Evolutionary conservation across 129 eudicot species (phyloP).

Genomic region (Lactuca sativa): DNA sequence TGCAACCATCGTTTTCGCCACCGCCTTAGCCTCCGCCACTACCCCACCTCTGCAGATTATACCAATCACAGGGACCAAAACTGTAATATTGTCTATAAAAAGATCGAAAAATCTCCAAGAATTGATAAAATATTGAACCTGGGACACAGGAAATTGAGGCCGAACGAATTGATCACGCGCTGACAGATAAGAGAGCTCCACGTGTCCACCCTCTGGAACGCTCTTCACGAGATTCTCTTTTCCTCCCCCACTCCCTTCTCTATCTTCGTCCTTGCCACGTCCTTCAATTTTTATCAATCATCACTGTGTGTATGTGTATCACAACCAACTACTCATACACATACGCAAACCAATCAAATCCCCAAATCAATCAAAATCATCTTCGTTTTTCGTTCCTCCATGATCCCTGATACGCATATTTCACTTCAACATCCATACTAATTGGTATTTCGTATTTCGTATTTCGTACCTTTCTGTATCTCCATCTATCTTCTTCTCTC

Average conservation of each 20-base stretch:
- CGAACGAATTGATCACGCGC: constrained; percentile 18
- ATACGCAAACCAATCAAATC: constrained; percentile 10
- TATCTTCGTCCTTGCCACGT: constrained; percentile 20
- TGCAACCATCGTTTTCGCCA: no score
- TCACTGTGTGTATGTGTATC: not conserved
- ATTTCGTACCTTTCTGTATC: not conserved
- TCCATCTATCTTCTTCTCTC: not conserved
- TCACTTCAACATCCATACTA: constrained; percentile 17
- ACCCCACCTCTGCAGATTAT: no score
- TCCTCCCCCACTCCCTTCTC: constrained; percentile 18
- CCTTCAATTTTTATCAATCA: not conserved
- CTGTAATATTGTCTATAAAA: not conserved
- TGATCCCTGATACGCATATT: constrained; percentile 16
- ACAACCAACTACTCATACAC: not conserved
- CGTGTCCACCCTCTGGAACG: constrained; percentile 34
- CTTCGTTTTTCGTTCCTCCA: constrained; percentile 30
- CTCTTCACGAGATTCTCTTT: constrained; percentile 38
- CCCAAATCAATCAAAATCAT: constrained; percentile 33
- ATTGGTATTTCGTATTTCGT: no score
- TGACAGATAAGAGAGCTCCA: constrained; percentile 40
- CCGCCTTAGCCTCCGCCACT: no score
- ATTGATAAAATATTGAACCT: not conserved
- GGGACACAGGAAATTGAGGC: constrained; percentile 19
- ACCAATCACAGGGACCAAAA: not conserved
- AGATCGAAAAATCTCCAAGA: not conserved